A percentile compares a stretch with the other conserved stretches of the same genome.
phyloP scores from a whole-genome alignment of 208 protist species.

The Vickermania ingenoplastis region DNA sequence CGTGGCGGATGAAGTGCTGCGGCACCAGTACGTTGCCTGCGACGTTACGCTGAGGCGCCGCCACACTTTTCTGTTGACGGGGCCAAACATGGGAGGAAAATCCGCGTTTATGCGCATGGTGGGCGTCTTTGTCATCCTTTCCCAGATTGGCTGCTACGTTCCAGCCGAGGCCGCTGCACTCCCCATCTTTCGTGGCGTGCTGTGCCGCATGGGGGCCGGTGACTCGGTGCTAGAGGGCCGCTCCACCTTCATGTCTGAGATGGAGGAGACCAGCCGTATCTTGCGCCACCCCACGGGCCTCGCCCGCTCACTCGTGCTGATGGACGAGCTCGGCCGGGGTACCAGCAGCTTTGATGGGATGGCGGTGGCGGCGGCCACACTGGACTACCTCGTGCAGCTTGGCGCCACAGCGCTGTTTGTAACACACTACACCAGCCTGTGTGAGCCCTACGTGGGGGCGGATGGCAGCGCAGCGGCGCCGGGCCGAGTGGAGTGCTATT shows the following conservation, averaged over 20 bases:
- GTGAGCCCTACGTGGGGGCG: constrained; percentile 50
- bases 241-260: constrained; percentile 97
- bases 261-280: constrained; percentile 93
- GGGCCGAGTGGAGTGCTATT: constrained; percentile 77
- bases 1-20: constrained; percentile 46
- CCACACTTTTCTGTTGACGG: constrained; percentile 84
- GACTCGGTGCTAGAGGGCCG: constrained; percentile 88
- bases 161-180: constrained; percentile 77
- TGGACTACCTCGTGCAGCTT: constrained; percentile 76
- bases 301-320: constrained; percentile 82
- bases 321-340: constrained; percentile 95
- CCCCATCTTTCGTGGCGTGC: constrained; percentile 84
- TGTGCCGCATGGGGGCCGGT: constrained; percentile 90
- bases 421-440: constrained; percentile 91
- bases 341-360: constrained; percentile 93
- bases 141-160: constrained; percentile 93
- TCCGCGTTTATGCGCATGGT: constrained; percentile 89
- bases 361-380: constrained; percentile 86
- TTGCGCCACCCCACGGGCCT: constrained; percentile 56
- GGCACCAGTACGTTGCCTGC: constrained; percentile 58
- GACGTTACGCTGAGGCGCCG: constrained; percentile 28
- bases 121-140: constrained; percentile 87
- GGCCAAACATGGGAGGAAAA: constrained; percentile 96
- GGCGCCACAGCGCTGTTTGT: constrained; percentile 89
- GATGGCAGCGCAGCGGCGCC: neutral